Conservation (phyloP, 192 early-diverging fungal species). For the Radiomyces spectabilis region DNA sequence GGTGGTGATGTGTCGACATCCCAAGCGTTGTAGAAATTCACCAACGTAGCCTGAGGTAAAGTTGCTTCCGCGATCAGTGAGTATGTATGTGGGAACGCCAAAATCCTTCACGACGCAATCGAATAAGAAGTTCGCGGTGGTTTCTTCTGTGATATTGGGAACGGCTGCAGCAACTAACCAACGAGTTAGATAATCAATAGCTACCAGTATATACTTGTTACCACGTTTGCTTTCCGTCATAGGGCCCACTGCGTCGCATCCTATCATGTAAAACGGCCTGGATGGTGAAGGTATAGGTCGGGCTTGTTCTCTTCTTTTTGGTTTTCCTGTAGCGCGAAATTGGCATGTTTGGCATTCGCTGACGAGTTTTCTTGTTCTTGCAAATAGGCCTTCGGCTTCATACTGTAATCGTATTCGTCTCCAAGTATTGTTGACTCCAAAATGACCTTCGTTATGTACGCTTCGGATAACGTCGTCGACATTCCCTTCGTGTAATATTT, state of each 20-base stretch:
- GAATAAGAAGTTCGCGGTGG: neutral
- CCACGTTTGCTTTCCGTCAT: neutral
- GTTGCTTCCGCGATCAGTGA: constrained; percentile 6
- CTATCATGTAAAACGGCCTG: neutral
- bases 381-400: too few relatives aligned
- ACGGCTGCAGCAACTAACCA: constrained; percentile 2
- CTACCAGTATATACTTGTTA: neutral
- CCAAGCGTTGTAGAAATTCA: neutral
- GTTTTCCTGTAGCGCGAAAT: too few relatives aligned
- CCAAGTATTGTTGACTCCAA: too few relatives aligned
- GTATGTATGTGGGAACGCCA: constrained; percentile 3
- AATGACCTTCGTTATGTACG: too few relatives aligned
- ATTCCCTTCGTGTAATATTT: too few relatives aligned
- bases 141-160: neutral
- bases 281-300: neutral
- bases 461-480: too few relatives aligned
- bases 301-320: too few relatives aligned
- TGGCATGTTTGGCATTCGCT: too few relatives aligned
- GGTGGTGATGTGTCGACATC: neutral
- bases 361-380: too few relatives aligned
- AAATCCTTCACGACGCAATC: neutral
- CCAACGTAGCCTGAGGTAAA: neutral
- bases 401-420: too few relatives aligned
- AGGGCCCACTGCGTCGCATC: neutral
- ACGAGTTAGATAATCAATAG: constrained; percentile 4